A percentile compares a stretch with the other conserved stretches of the same genome.
Conservation (phyloP, 257 asterid species). For the Handroanthus guayacan region DNA sequence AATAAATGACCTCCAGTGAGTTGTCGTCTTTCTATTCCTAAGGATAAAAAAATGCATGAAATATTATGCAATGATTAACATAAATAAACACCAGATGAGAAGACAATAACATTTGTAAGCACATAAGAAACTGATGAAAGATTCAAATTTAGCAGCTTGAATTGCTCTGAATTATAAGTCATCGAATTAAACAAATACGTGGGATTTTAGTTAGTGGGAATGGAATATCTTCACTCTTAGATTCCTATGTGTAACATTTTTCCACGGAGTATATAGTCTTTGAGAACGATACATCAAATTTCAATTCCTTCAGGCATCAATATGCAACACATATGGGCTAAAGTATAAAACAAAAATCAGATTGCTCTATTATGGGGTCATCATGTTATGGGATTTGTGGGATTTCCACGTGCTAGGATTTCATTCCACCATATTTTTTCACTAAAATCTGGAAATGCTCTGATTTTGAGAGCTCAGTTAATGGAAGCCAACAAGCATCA, state of each 20-base stretch:
- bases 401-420: background rate
- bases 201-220: background rate
- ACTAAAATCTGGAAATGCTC: background rate
- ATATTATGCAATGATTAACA: conserved; percentile 13
- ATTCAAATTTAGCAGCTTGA: background rate
- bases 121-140: conserved; percentile 1
- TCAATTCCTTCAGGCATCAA: conserved; percentile 5
- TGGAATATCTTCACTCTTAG: background rate
- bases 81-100: background rate
- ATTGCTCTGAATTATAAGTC: background rate
- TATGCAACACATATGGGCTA: background rate
- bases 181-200: background rate
- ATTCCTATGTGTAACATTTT: background rate
- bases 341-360: conserved; percentile 11
- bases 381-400: background rate
- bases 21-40: conserved; percentile 64
- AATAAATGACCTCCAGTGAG: conserved; percentile 63
- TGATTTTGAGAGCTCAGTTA: conserved; percentile 21
- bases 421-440: background rate
- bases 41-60: conserved; percentile 24
- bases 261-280: background rate
- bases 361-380: conserved; percentile 4
- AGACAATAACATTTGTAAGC: background rate
- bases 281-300: background rate
- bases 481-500: background rate